Conservation (phyloP, 78 protist species). For the Dictyostelium firmibasis region DNA sequence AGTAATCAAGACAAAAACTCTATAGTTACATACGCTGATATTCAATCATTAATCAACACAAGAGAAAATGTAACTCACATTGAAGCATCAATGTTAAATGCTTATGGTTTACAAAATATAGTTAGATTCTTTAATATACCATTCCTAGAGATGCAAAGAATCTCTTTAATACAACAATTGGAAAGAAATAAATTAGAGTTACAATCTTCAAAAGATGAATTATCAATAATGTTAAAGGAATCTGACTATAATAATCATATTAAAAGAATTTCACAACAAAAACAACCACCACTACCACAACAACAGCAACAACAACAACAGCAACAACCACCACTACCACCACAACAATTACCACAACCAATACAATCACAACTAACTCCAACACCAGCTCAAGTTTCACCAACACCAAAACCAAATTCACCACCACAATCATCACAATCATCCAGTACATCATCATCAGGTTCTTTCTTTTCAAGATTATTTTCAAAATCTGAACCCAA, state of each 20-base stretch:
- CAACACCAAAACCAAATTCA: neutral
- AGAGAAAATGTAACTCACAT: conserved; percentile 27
- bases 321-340: neutral
- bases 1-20: neutral
- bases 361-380: neutral
- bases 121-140: conserved; percentile 64
- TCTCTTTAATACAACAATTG: conserved; percentile 9
- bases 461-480: conserved; percentile 57
- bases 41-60: neutral
- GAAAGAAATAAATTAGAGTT: conserved; percentile 48
- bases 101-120: conserved; percentile 39
- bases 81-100: conserved; percentile 74
- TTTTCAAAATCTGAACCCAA: neutral
- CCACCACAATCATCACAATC: neutral
- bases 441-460: neutral
- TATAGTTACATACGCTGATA: neutral
- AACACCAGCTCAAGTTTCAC: neutral
- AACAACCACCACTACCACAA: conserved; percentile 28
- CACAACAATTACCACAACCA: conserved; percentile 1
- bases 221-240: conserved; percentile 3
- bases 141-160: conserved; percentile 22
- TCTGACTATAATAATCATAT: conserved; percentile 23
- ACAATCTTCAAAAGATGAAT: conserved; percentile 20
- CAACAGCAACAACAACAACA: neutral
- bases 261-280: neutral